Conservation (phyloP, 2,329 filamentous ascomycete genomes). For the Ascocoryne sarcoides region DNA sequence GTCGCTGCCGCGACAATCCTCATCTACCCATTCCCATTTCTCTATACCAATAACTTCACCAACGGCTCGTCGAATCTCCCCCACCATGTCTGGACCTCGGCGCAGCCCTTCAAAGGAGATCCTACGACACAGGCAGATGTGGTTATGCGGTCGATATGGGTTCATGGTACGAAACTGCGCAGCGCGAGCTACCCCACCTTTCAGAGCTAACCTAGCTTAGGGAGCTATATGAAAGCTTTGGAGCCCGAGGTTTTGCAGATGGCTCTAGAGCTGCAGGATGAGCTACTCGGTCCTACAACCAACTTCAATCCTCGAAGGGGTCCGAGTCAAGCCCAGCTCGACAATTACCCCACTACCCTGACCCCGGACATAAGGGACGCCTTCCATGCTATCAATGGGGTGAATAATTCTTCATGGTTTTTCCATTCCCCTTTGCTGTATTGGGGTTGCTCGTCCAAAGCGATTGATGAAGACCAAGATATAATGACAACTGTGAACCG, state of each 20-base stretch:
- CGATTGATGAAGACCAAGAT: conserved; percentile 51
- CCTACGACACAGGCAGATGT: conserved; percentile 52
- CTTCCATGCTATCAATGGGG: conserved; percentile 50
- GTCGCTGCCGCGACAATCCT: conserved; percentile 61
- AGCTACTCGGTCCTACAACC: conserved; percentile 52
- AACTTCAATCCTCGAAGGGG: conserved; percentile 43
- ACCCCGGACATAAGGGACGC: conserved; percentile 38
- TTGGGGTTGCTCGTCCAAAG: conserved; percentile 59
- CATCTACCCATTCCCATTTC: conserved; percentile 66
- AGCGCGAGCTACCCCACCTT: neutral
- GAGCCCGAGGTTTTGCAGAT: conserved; percentile 54
- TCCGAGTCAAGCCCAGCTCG: conserved; percentile 5
- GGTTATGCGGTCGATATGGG: conserved; percentile 75
- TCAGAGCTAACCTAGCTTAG: conserved; percentile 15
- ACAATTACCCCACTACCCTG: conserved; percentile 19
- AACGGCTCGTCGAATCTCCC: conserved; percentile 64
- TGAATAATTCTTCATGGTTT: conserved; percentile 60
- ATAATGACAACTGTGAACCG: conserved; percentile 63
- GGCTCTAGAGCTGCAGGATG: conserved; percentile 62
- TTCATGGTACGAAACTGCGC: conserved; percentile 46
- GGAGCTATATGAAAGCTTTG: conserved; percentile 67
- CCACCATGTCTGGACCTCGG: conserved; percentile 74
- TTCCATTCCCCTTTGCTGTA: conserved; percentile 78
- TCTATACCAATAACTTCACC: conserved; percentile 63
- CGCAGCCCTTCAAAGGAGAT: conserved; percentile 50